Conservation (phyloP, 1,139 yeast genomes). For the Hyphopichia pseudoburtonii region DNA sequence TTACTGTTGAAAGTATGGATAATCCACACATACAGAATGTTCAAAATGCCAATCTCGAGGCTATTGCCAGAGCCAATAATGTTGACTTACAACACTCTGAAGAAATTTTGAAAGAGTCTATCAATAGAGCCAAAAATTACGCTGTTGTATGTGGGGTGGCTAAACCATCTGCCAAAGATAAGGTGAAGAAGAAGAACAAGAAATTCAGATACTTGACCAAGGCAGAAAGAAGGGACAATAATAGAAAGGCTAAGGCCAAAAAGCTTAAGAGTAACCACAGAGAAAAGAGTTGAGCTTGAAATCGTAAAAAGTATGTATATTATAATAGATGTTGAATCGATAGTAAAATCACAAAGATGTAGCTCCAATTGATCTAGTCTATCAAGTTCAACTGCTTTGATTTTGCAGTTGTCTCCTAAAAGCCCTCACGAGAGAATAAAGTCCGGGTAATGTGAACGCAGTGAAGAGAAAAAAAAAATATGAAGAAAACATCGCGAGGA, state of each 20-base stretch:
- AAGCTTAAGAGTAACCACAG: constrained; percentile 17
- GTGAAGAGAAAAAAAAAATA: constrained; percentile 2
- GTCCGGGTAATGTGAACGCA: constrained; percentile 1
- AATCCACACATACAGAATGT: constrained; percentile 40
- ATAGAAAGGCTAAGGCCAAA: constrained; percentile 40
- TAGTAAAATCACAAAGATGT: too few relatives aligned
- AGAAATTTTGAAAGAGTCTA: constrained; percentile 61
- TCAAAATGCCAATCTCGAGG: constrained; percentile 43
- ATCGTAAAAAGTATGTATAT: too few relatives aligned
- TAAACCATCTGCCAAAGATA: constrained; percentile 34
- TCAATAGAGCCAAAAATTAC: constrained; percentile 69
- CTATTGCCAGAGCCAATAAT: constrained; percentile 59
- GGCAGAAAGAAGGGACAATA: constrained; percentile 69
- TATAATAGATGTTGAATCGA: too few relatives aligned
- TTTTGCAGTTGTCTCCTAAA: constrained; percentile 1
- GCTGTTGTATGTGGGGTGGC: constrained; percentile 61
- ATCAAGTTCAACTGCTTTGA: too few relatives aligned
- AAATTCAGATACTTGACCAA: constrained; percentile 85
- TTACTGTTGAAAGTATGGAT: constrained; percentile 56
- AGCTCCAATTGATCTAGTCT: too few relatives aligned
- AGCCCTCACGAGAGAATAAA: not conserved
- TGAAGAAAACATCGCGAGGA: too few relatives aligned
- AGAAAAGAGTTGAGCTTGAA: too few relatives aligned
- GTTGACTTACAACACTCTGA: constrained; percentile 63
- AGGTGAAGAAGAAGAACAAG: constrained; percentile 57